These are phyloP conservation scores for Pluteus cervinus DNA, from an alignment of 768 basidiomycete species.

Conservation along the genomic window DNA sequence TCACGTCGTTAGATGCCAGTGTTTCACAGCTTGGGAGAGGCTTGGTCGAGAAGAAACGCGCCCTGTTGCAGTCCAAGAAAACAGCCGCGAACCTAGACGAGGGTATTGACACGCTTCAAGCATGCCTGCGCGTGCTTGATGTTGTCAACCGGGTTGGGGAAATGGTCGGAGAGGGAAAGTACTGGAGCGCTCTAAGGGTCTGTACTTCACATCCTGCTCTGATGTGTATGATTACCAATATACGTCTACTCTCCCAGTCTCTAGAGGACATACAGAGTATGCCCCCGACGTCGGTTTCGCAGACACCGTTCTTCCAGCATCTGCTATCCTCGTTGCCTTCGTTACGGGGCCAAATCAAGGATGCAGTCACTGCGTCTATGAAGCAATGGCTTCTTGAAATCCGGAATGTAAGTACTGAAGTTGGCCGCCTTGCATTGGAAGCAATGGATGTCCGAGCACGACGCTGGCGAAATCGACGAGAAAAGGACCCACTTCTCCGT, in stretches of 20 bases:
- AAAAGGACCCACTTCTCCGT: conserved; percentile 76
- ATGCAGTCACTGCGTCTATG: conserved; percentile 89
- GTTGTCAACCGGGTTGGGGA: conserved; percentile 88
- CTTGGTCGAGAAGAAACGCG: conserved; percentile 91
- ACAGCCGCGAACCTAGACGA: conserved; percentile 94
- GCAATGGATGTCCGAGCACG: conserved; percentile 80
- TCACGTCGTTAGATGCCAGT: conserved; percentile 80
- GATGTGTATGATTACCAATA: conserved; percentile 21
- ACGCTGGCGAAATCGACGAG: conserved; percentile 78
- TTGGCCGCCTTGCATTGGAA: conserved; percentile 84
- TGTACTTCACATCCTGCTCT: conserved; percentile 34
- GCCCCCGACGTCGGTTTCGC: conserved; percentile 82
- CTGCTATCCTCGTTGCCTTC: conserved; percentile 90
- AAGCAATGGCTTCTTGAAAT: conserved; percentile 98
- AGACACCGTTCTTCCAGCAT: conserved; percentile 91
- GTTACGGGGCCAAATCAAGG: conserved; percentile 82
- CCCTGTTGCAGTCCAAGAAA: conserved; percentile 83
- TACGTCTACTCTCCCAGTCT: no score
- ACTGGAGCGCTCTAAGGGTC: conserved; percentile 95
- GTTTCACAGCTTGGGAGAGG: conserved; percentile 85
- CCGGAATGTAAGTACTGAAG: conserved; percentile 77
- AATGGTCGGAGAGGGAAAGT: conserved; percentile 91
- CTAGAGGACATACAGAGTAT: conserved; percentile 92
- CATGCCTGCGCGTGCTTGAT: conserved; percentile 87
- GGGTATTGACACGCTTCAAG: conserved; percentile 92